A percentile compares a stretch with the other conserved stretches of the same genome.
Evolutionary conservation across 225 moss, liverwort and hornwort genomes (phyloP).

Genomic region (Antitrichia curtipendula): DNA sequence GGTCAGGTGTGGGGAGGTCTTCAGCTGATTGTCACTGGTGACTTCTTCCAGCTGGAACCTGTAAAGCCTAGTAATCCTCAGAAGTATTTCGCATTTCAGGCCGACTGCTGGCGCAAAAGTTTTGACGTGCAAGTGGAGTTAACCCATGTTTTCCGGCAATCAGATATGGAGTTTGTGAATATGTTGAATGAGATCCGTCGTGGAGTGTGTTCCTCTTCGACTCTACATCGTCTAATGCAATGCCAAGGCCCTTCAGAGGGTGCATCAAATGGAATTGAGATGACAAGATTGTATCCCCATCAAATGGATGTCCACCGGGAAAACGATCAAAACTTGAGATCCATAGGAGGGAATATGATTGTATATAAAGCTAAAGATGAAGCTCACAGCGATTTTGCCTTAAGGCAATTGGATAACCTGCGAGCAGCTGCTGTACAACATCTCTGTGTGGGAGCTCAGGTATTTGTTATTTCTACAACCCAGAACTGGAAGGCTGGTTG

Average conservation of each 20-base stretch:
- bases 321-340: constrained; percentile 62
- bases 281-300: constrained; percentile 80
- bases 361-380: constrained; percentile 63
- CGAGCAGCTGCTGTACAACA: constrained; percentile 41
- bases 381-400: constrained; percentile 35
- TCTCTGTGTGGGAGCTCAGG: constrained; percentile 84
- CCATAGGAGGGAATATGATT: constrained; percentile 38
- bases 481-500: background rate
- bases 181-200: constrained; percentile 85
- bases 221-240: constrained; percentile 31
- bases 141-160: constrained; percentile 71
- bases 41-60: constrained; percentile 92
- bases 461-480: background rate
- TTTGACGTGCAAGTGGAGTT: constrained; percentile 75
- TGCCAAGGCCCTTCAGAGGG: constrained; percentile 49
- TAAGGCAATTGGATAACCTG: constrained; percentile 53
- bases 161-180: constrained; percentile 59
- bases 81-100: constrained; percentile 91
- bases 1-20: constrained; percentile 62
- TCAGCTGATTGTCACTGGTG: constrained; percentile 88
- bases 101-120: constrained; percentile 68
- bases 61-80: constrained; percentile 67
- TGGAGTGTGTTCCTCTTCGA: constrained; percentile 49
- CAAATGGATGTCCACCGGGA: constrained; percentile 67
- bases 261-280: constrained; percentile 37